Evolutionary conservation across 257 asterid genomes (phyloP).

Genomic region (Solanum pennellii): DNA sequence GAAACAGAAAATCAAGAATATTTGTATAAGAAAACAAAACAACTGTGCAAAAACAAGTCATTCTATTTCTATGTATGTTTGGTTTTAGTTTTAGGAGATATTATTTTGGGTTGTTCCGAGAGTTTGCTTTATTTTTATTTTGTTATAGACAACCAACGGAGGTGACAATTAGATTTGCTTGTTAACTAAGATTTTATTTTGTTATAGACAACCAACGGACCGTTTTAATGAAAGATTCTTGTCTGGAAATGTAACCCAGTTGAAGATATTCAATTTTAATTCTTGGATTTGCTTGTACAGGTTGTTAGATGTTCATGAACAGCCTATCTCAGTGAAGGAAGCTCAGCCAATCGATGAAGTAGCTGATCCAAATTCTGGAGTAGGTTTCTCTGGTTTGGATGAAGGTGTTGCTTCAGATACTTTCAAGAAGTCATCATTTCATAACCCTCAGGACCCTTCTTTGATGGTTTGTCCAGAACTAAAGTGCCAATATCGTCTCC

Average conservation of each 20-base stretch:
- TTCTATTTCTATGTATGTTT: background rate
- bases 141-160: constrained; percentile 16
- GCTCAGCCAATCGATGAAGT: background rate
- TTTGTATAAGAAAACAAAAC: background rate
- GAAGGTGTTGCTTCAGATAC: constrained; percentile 9
- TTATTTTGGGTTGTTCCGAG: no score
- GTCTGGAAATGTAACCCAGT: background rate
- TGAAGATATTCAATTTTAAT: background rate
- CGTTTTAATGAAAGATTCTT: background rate
- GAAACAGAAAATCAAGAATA: background rate
- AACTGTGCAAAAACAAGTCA: background rate
- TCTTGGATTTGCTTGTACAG: background rate
- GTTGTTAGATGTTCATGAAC: background rate
- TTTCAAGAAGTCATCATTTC: background rate
- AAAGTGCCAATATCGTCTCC: background rate
- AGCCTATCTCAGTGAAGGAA: constrained; percentile 1
- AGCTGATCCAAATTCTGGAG: constrained; percentile 9
- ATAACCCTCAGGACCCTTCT: constrained; percentile 4
- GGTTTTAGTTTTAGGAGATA: no score
- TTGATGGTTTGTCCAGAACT: background rate
- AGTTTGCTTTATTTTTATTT: background rate
- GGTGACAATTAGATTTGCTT: no score
- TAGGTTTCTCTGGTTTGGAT: constrained; percentile 10
- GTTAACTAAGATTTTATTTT: constrained; percentile 10
- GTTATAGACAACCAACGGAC: constrained; percentile 15